Evolutionary conservation across 108 stramenopile genomes (phyloP).

Genomic region (Nitzschia putrida): DNA sequence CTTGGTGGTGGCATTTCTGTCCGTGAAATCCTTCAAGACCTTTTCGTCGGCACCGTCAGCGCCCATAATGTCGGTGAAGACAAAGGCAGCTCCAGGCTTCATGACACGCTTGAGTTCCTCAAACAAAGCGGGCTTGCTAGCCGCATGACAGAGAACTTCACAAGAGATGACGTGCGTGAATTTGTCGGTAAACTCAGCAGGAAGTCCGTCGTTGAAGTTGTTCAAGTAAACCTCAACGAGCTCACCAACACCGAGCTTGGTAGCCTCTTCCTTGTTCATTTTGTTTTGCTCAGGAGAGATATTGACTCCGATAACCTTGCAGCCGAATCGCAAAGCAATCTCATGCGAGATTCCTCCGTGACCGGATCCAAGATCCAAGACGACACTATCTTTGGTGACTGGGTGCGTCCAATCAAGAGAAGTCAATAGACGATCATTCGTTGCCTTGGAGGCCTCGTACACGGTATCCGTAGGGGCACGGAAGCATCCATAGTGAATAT

Average conservation of each 20-base stretch:
- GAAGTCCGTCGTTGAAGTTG: constrained; percentile 47
- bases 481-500: constrained; percentile 46
- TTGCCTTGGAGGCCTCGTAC: constrained; percentile 39
- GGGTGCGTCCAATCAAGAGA: constrained; percentile 37
- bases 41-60: constrained; percentile 53
- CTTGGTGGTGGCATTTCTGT: constrained; percentile 52
- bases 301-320: constrained; percentile 50
- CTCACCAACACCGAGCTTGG: constrained; percentile 34
- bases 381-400: constrained; percentile 37
- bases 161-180: constrained; percentile 45
- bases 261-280: constrained; percentile 38
- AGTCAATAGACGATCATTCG: constrained; percentile 37
- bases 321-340: constrained; percentile 35
- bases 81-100: constrained; percentile 58
- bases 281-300: constrained; percentile 59
- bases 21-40: constrained; percentile 52
- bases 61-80: constrained; percentile 60
- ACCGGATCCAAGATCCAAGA: constrained; percentile 51
- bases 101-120: constrained; percentile 46
- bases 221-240: constrained; percentile 37
- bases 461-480: constrained; percentile 34
- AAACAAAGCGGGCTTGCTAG: constrained; percentile 36
- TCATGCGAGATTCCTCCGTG: constrained; percentile 49
- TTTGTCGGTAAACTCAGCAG: constrained; percentile 23
- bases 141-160: constrained; percentile 52